Percentiles rank a stretch among this genome's conserved stretches.
These are phyloP conservation scores for Pyrus betulifolia DNA, from an alignment of 306 rosid genomes.

Conservation along the genomic window DNA sequence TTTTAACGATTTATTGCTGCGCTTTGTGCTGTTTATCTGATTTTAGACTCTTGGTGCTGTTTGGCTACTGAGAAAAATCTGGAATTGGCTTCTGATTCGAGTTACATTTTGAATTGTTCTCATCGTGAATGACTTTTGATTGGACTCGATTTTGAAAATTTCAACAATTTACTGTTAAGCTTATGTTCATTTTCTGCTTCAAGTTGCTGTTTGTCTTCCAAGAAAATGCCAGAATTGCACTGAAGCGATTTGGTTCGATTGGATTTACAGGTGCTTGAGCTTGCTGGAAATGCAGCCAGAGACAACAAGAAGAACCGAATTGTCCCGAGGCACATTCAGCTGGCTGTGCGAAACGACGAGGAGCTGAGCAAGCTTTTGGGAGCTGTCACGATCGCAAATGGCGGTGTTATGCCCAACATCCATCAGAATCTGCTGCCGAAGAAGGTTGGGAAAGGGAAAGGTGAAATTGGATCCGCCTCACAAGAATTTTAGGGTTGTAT, in stretches of 20 bases:
- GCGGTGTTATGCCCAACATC: conserved; percentile 58
- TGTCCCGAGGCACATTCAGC: conserved; percentile 64
- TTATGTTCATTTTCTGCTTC: no score
- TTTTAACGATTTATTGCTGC: not conserved
- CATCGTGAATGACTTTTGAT: no score
- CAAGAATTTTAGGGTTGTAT: conserved; percentile 38
- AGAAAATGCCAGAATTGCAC: not conserved
- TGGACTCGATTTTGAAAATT: not conserved
- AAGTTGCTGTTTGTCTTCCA: no score
- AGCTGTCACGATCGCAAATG: conserved; percentile 54
- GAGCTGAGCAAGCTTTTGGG: conserved; percentile 72
- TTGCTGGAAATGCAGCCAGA: conserved; percentile 59
- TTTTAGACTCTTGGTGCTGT: not conserved
- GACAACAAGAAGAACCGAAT: conserved; percentile 73
- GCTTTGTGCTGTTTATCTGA: not conserved
- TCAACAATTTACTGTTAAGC: no score
- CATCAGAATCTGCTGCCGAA: conserved; percentile 55
- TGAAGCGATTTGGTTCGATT: not conserved
- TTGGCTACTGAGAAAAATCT: not conserved
- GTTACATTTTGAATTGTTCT: not conserved
- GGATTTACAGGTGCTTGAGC: conserved; percentile 37
- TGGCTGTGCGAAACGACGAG: conserved; percentile 75
- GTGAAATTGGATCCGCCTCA: conserved; percentile 51
- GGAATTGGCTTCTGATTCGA: not conserved
- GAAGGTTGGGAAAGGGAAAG: conserved; percentile 42